phyloP scores from a whole-genome alignment of 768 basidiomycete genomes.

The Lentinula detonsa region DNA sequence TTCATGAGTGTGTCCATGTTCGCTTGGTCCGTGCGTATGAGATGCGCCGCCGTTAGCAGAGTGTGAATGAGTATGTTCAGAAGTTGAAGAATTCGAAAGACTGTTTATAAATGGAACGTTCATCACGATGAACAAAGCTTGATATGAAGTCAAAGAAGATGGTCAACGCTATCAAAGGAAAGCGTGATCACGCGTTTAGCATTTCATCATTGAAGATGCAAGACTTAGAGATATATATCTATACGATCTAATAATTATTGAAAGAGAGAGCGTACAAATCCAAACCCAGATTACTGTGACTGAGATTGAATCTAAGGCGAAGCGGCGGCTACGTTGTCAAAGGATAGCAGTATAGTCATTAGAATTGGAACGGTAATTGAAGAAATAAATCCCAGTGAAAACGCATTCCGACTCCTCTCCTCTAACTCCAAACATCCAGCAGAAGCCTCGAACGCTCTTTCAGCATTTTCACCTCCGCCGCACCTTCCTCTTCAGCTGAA shows the following conservation, averaged over 20 bases:
- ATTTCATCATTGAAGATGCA: too few species aligned
- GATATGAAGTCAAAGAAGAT: neutral
- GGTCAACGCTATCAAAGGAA: neutral
- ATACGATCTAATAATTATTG: neutral
- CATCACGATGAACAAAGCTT: constrained; percentile 25
- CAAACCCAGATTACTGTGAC: neutral
- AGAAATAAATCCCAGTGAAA: neutral
- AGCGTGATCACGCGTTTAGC: neutral
- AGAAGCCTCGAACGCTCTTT: constrained; percentile 90
- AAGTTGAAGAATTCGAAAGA: constrained; percentile 31
- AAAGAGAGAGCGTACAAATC: neutral
- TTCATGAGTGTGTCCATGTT: constrained; percentile 96
- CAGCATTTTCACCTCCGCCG: constrained; percentile 86
- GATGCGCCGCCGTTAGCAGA: constrained; percentile 45
- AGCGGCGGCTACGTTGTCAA: neutral
- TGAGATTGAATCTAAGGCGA: neutral
- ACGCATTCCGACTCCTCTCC: neutral
- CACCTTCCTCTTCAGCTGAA: constrained; percentile 79
- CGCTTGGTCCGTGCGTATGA: constrained; percentile 52
- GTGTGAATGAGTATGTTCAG: constrained; percentile 32
- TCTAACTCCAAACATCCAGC: constrained; percentile 85
- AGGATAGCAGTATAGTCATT: neutral
- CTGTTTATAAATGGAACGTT: constrained; percentile 75
- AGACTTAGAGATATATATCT: neutral
- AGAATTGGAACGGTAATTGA: neutral